Base-by-base conservation (phyloP, 768 basidiomycete species). In the Rhizopogon vulgaris region DNA sequence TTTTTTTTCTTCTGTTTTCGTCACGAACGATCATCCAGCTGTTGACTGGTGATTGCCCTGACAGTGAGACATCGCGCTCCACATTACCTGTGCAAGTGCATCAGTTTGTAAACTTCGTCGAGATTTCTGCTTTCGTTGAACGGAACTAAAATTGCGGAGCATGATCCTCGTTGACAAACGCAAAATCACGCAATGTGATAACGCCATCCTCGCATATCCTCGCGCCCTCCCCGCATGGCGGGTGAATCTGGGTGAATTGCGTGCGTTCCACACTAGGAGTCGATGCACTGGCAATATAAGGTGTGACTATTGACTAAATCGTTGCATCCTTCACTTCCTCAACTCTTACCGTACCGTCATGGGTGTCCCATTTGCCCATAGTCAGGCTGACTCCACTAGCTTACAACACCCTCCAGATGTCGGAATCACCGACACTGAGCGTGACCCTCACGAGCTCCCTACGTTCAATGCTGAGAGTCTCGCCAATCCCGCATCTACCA, bases 371-470 rank as follows among this genome's bases (percentile, higher is more conserved):
- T n/a, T 48, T 18, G 10, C 18, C 17, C 30, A 49, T 15, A 17
- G 18, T 51, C 34, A 25, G 12, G 43, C 27, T 15, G 22, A 52
- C 15, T 6, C 14, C 7, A 10, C 28, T 27, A 12, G n/a, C 51
- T 37, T 22, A 11, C 45, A 34, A 8, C 45, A 28, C 41, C 49
- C 32, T 12, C 27, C 30, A 12, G 41, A 39, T 37, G 48, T 22
- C 25, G 38, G 11, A 14, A 28, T 10, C 14, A 38, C 22, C 27
- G 27, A 46, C 42, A 54, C 46, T 32, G 43, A 63, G 27, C 68
- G 70, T 18, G 73, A 84, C 56, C 84, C 82, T 15, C 86, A 86
- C 59, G 59, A 68, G 17, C 54, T 80, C 4, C 85, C 86, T 6
- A 65, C 63, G 3, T 85, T 86, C 59, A 69, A 72, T 53, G 58